These are phyloP conservation scores for Boletus tylopilopsis DNA, from an alignment of 768 basidiomycete species.

Conservation along the genomic window DNA sequence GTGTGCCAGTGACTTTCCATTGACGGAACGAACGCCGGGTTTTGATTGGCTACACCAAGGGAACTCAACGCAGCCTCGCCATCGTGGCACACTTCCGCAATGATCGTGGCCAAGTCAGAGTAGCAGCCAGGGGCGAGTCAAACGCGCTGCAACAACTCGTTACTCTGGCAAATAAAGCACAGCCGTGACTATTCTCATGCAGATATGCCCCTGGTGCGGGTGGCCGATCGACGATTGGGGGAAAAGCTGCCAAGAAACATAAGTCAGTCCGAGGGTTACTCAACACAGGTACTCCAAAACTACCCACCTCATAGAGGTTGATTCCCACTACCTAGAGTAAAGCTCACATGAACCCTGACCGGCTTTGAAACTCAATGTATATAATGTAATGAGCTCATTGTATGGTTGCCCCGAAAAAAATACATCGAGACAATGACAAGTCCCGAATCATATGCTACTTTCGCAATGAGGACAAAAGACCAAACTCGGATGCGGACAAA, in stretches of 20 bases:
- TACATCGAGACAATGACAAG: slow-evolving; percentile 13
- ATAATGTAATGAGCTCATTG: not conserved
- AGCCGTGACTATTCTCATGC: slow-evolving; percentile 12
- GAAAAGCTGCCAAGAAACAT: slow-evolving; percentile 3
- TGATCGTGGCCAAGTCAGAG: slow-evolving; percentile 23
- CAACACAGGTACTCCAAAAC: not conserved
- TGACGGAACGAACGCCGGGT: slow-evolving; percentile 8
- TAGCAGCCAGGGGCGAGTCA: not conserved
- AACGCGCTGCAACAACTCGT: not conserved
- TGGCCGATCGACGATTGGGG: slow-evolving; percentile 5
- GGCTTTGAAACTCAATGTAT: not conserved
- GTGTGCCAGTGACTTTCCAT: slow-evolving; percentile 1
- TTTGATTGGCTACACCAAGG: slow-evolving; percentile 15
- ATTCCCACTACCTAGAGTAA: not conserved
- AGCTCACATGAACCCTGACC: not conserved
- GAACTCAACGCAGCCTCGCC: slow-evolving; percentile 8
- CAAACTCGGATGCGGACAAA: not conserved
- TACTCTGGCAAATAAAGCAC: slow-evolving; percentile 6
- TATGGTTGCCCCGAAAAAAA: not conserved
- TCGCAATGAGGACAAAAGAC: not conserved
- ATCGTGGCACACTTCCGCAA: slow-evolving; percentile 11
- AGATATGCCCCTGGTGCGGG: not conserved
- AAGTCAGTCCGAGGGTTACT: not conserved
- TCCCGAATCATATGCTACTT: not conserved
- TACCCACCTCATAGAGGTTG: not conserved